Conservation (phyloP, 331 rosid species). For the Acacia concinna region DNA sequence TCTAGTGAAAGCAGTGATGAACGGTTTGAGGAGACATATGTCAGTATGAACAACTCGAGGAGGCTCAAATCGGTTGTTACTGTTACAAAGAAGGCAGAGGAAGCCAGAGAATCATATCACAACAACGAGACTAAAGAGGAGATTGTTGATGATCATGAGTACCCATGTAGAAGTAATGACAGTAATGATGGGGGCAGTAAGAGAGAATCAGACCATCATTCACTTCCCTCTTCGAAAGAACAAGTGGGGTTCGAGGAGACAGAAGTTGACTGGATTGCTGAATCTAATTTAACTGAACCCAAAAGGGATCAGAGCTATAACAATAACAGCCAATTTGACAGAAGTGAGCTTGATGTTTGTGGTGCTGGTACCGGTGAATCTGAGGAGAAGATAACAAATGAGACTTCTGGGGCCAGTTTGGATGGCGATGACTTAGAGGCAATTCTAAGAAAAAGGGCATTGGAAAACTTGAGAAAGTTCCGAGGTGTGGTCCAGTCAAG, state of each 20-base stretch:
- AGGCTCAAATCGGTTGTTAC: conserved; percentile 67
- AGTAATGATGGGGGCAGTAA: conserved; percentile 57
- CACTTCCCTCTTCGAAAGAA: conserved; percentile 37
- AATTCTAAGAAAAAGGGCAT: conserved; percentile 72
- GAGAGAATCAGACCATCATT: conserved; percentile 47
- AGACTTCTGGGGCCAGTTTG: conserved; percentile 40
- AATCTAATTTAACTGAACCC: conserved; percentile 26
- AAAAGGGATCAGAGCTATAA: conserved; percentile 19
- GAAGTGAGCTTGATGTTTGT: conserved; percentile 27
- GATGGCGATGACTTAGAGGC: conserved; percentile 60
- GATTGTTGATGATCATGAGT: conserved; percentile 59
- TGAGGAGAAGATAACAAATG: conserved; percentile 36
- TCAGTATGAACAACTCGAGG: conserved; percentile 41
- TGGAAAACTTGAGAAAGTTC: conserved; percentile 80
- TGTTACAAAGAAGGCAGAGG: conserved; percentile 42
- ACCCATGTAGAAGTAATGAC: conserved; percentile 72
- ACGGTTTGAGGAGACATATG: conserved; percentile 40
- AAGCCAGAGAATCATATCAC: conserved; percentile 34
- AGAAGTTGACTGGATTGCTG: conserved; percentile 35
- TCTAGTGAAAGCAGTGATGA: conserved; percentile 40
- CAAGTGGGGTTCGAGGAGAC: conserved; percentile 39
- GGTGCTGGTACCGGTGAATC: conserved; percentile 35
- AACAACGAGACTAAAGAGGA: conserved; percentile 60
- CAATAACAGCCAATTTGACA: conserved; percentile 6
- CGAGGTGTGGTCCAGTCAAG: conserved; percentile 40